Base-by-base conservation (phyloP, 768 basidiomycete genomes). In the Cystofilobasidium capitatum region DNA sequence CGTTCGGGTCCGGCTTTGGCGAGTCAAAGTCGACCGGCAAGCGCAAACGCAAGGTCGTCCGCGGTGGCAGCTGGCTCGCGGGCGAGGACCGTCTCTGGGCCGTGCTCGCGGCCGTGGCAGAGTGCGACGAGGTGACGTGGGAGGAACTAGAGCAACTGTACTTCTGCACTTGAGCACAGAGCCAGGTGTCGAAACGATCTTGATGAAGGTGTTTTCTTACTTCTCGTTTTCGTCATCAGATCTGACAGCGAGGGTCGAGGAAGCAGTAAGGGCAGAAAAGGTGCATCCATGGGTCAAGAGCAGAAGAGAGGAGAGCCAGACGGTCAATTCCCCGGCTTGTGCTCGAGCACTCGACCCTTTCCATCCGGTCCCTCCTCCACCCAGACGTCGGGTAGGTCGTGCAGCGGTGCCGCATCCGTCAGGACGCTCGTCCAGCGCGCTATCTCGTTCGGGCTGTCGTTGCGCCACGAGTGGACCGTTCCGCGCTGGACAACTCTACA, bases 121-220 rank as follows among this genome's bases (percentile, higher is more conserved):
- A 93, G 77, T 84, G 86, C 65, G 93, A 94, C 78, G 83, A 88
- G 40, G 93, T 93, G 76, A 88, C 93, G 54, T 83, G 89, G 70
- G 85, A 84, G 39, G 88, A 87, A 75, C 78, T 89, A 58, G 88
- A 89, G 77, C 91, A 93, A 76, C 82, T 88, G 57, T 81, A 81
- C 69, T 87, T 87, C 71, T 91, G 91, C 14, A 55, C 51, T 3
- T 55, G 51, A 55, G 90, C 92, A 77, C 89, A 91, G 78, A 81
- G 86, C 78, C 83, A 89, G 71, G 91, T 91, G 65, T 94, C 91
- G 91, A 80, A 87, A 66, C 93, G 91, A 91, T 58, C 31, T 35
- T 22, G 8, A 16, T n/a, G 57, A 13, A 58, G 57, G 26, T 16
- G 57, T 36, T 20, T 13, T 12, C 13, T 6, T 29, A 12, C 7